Evolutionary conservation across 169 alveolate genomes (phyloP), one percentile per base, ranked within the genome.

Genomic region (Miamiensis avidus): DNA sequence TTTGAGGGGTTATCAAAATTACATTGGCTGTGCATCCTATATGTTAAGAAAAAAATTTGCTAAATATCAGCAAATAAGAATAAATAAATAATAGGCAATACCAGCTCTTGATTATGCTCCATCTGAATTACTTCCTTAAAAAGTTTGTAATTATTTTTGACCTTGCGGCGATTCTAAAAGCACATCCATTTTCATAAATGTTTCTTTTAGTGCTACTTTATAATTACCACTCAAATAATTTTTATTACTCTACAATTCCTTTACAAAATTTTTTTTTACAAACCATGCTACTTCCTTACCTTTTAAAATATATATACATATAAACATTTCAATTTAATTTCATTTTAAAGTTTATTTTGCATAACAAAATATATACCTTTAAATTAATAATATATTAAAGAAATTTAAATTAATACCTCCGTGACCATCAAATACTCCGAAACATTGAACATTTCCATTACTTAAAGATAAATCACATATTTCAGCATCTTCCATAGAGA

Each of bases 381-480:
- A n/a, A n/a, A n/a, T n/a, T n/a, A n/a, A n/a, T 49, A 11, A 11
- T 49, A 49, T 11, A 49, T 4, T 49, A 11, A 49, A 11, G 20
- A 49, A 49, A 11, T 11, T 49, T 49, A 11, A 11, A 49, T 4
- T 49, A 11, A 11, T 49, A 28, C 99, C 99, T 34, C 99, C 99
- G 85, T 99, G 99, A 20, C 99, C 99, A 92, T 99, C 99, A 92
- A 98, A 99, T 28, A 99, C 99, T 33, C 99, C 99, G 87, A 97
- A 98, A 29, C 98, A 73, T 20, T 96, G 91, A 65, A 95, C 83
- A 34, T 89, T 95, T 34, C 90, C 76, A 31, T 86, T 78, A 79
- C 78, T 65, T 65, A 89, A 74, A 79, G 91, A 81, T 27, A 94
- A 91, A 27, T 93, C 77, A 31, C 95, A 91, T 31, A 98, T 89